These are phyloP conservation scores for Hypoxylon sp. DNA, from an alignment of 2,329 filamentous ascomycete species.

Conservation along the genomic window DNA sequence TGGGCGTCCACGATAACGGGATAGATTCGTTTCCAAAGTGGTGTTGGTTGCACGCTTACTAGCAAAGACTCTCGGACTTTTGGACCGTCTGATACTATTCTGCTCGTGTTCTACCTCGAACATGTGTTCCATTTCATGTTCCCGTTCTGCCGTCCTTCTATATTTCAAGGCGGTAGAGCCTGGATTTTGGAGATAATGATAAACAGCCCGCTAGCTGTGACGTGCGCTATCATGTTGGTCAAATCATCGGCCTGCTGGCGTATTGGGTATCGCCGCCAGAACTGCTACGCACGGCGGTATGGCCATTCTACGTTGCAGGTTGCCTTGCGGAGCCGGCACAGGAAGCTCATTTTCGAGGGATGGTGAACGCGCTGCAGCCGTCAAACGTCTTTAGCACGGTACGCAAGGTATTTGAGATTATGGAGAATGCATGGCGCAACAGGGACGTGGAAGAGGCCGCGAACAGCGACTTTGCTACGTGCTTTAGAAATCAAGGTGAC, in stretches of 20 bases:
- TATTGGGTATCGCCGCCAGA: conserved; percentile 52
- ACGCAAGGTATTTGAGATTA: conserved; percentile 55
- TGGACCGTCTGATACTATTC: conserved; percentile 39
- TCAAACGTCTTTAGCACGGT: conserved; percentile 62
- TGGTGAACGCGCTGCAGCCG: conserved; percentile 59
- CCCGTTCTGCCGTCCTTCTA: conserved; percentile 48
- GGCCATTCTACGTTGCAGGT: conserved; percentile 57
- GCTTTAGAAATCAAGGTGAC: conserved; percentile 52
- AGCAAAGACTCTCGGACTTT: conserved; percentile 10
- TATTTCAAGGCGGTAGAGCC: conserved; percentile 40
- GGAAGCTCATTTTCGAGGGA: conserved; percentile 60
- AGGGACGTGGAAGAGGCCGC: conserved; percentile 31
- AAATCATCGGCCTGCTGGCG: conserved; percentile 55
- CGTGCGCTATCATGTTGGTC: conserved; percentile 55
- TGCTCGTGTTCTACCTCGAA: conserved; percentile 50
- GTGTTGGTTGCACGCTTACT: conserved; percentile 22
- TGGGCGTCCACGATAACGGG: background rate
- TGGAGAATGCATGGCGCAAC: conserved; percentile 55
- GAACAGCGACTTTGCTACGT: conserved; percentile 51
- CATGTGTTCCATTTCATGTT: conserved; percentile 49
- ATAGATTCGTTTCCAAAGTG: conserved; percentile 15
- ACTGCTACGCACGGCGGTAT: conserved; percentile 54
- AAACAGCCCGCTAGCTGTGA: conserved; percentile 60
- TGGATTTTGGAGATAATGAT: conserved; percentile 48
- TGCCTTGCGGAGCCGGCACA: conserved; percentile 58